Evolutionary conservation across 345 rosid genomes (phyloP).

Genomic region (Bruguiera parviflora): DNA sequence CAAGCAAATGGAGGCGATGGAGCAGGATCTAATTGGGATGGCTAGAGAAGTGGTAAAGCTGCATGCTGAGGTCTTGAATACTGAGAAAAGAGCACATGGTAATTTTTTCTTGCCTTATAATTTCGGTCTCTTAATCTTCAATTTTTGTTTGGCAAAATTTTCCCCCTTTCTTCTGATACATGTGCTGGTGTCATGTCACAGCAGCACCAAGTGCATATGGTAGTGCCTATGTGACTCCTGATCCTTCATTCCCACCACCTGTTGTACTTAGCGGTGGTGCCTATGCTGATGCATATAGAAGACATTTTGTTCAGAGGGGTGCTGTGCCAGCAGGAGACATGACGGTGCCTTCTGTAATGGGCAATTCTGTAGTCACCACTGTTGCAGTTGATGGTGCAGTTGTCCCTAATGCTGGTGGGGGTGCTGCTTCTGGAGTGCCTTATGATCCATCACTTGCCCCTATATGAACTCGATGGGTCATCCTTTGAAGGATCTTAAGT

Average conservation of each 20-base stretch:
- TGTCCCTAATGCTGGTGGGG: slow-evolving; percentile 18
- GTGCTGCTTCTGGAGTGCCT: slow-evolving; percentile 22
- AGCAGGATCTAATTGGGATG: slow-evolving; percentile 54
- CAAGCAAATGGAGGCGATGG: slow-evolving; percentile 56
- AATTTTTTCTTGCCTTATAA: slow-evolving; percentile 11
- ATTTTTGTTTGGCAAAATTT: neutral
- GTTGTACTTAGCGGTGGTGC: slow-evolving; percentile 10
- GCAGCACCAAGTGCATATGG: slow-evolving; percentile 31
- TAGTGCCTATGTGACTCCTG: slow-evolving; percentile 22
- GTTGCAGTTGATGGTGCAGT: slow-evolving; percentile 9
- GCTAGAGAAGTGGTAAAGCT: slow-evolving; percentile 66
- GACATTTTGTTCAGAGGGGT: slow-evolving; percentile 23
- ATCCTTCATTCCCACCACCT: slow-evolving; percentile 22
- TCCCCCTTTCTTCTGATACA: slow-evolving; percentile 2
- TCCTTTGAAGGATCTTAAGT: neutral
- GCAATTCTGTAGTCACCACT: slow-evolving; percentile 19
- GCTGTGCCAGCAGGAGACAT: slow-evolving; percentile 23
- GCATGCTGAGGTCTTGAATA: slow-evolving; percentile 42
- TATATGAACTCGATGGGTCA: slow-evolving; percentile 11
- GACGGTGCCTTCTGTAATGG: slow-evolving; percentile 18
- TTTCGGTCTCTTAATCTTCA: neutral
- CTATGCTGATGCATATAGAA: slow-evolving; percentile 29
- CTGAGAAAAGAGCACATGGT: slow-evolving; percentile 44
- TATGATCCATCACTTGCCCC: slow-evolving; percentile 29
- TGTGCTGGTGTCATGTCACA: slow-evolving; percentile 6